Evolutionary conservation across 2,329 filamentous ascomycete genomes (phyloP).

Genomic region (Neobulgaria alba): DNA sequence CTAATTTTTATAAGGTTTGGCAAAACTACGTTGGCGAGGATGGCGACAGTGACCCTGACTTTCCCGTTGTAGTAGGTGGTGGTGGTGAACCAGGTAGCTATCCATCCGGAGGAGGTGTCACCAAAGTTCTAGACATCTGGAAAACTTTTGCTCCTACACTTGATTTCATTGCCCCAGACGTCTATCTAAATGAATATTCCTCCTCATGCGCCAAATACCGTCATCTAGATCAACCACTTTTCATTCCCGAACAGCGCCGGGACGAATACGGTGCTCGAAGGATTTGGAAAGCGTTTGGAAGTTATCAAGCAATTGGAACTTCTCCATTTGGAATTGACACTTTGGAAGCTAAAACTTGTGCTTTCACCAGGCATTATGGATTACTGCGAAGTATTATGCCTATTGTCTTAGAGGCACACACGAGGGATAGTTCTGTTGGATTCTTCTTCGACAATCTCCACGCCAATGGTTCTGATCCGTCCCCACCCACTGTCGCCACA

Average conservation of each 20-base stretch:
- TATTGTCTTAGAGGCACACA: constrained; percentile 35
- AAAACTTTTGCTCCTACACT: constrained; percentile 33
- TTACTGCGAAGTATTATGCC: constrained; percentile 30
- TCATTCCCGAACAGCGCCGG: constrained; percentile 37
- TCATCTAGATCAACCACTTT: constrained; percentile 19
- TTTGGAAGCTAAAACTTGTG: constrained; percentile 28
- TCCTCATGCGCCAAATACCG: constrained; percentile 34
- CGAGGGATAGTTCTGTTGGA: constrained; percentile 28
- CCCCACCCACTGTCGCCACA: constrained; percentile 17
- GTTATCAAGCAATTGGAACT: constrained; percentile 28
- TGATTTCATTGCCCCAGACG: constrained; percentile 38
- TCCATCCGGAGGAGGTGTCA: constrained; percentile 38
- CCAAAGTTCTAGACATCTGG: constrained; percentile 37
- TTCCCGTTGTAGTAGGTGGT: constrained; percentile 34
- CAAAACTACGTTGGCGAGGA: constrained; percentile 33
- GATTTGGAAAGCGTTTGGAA: constrained; percentile 31
- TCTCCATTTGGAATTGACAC: constrained; percentile 31
- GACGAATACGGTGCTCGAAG: constrained; percentile 35
- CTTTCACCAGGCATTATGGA: constrained; percentile 33
- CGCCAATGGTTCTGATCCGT: constrained; percentile 24
- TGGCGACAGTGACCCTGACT: constrained; percentile 27
- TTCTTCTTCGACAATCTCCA: constrained; percentile 35
- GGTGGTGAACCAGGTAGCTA: constrained; percentile 37
- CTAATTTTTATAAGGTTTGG: too few relatives aligned
- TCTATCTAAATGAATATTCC: constrained; percentile 37